Base-by-base conservation (phyloP, 768 basidiomycete genomes). In the Lactarius trivialis region DNA sequence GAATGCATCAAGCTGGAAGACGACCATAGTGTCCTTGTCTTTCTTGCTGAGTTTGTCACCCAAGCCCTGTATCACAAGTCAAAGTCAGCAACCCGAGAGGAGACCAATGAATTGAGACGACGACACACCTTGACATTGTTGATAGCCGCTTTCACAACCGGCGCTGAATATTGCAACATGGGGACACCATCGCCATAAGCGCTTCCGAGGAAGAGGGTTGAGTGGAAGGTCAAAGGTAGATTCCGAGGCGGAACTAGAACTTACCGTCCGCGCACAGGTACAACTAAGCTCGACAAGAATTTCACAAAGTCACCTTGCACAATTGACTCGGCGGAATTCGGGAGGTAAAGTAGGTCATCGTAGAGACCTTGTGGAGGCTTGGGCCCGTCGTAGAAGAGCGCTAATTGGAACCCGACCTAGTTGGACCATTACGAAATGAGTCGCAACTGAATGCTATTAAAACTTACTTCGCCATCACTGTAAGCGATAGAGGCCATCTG, bases 371-470 rank as follows among this genome's bases (percentile, higher is more conserved):
- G 60, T 0, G 82, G 82, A 0, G 77, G 77, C 0, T 70, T 74
- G 15, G 85, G 84, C 0, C 65, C 80, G 66, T 87, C 81, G 65
- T 88, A 86, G 71, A 87, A 88, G 26, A 87, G 56, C 3, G 82
- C 57, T 8, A 73, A 70, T 60, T 64, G 30, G 32, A 84, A 76
- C 1, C 77, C 33, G n/a, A 0, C 84, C 85, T 6, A 82, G 83
- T 83, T 85, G 55, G 4, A 14, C 30, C n/a, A 24, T 26, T 37
- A 21, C 14, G 41, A 33, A 32, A 28, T 17, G 15, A 19, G 9
- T 21, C 5, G 28, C 1, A 48, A 21, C 14, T 69, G 52, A 28
- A 55, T 41, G 24, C 41, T 24, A 50, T 32, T 7, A 36, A 33
- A 67, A 74, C 41, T 14, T 19, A 54, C 53, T 4, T 11, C 15